Evolutionary conservation across 2,329 filamentous ascomycete species (phyloP).

Genomic region (Alternaria longipes): DNA sequence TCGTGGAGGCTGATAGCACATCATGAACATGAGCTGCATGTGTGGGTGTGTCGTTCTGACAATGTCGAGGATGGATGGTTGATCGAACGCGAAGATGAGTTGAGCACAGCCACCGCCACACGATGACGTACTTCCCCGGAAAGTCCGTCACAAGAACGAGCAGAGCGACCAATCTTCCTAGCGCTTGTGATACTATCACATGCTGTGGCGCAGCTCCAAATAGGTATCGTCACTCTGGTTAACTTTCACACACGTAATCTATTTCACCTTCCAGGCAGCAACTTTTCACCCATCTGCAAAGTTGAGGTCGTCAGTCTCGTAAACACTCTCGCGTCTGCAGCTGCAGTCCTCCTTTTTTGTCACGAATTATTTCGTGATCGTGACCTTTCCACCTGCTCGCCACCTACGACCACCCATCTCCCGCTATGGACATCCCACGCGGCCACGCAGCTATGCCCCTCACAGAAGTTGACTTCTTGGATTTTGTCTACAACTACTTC

Average conservation of each 20-base stretch:
- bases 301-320: background rate
- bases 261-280: conserved; percentile 41
- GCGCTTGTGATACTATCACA: conserved; percentile 28
- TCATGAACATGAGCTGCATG: background rate
- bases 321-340: background rate
- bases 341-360: background rate
- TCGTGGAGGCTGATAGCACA: background rate
- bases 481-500: conserved; percentile 51
- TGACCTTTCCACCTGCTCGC: conserved; percentile 13
- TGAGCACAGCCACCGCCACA: conserved; percentile 23
- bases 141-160: conserved; percentile 14
- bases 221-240: conserved; percentile 32
- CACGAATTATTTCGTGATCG: background rate
- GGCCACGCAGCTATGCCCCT: conserved; percentile 44
- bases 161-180: conserved; percentile 2
- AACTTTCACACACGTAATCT: conserved; percentile 27
- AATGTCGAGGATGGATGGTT: background rate
- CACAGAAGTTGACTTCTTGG: conserved; percentile 44
- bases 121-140: conserved; percentile 16
- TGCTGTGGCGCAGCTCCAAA: conserved; percentile 34
- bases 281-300: conserved; percentile 25
- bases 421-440: conserved; percentile 45
- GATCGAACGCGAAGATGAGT: background rate
- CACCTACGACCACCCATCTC: conserved; percentile 9
- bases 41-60: background rate